Evolutionary conservation across 2,329 filamentous ascomycete genomes (phyloP), one percentile per base, ranked within the genome.

Genomic region (Atkinsonella hypoxylon): DNA sequence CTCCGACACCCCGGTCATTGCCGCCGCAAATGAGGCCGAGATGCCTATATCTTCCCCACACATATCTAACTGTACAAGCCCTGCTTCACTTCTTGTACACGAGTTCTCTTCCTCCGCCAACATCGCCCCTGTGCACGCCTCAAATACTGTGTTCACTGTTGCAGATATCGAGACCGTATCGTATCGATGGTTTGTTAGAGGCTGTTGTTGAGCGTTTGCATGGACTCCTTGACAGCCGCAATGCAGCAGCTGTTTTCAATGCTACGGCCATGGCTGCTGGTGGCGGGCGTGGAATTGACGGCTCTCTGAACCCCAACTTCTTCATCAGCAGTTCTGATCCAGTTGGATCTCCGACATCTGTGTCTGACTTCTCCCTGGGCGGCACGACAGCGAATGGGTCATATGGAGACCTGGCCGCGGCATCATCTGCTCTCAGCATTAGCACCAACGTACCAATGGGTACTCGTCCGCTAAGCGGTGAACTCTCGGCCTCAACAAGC

Each of bases 241-340:
- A 97, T 58, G 91, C 93, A 0, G 93, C 93, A 0, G 93, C 93
- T 6, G 90, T 98, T 0, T 98, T 98, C 74, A 98, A 98, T 57
- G 93, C 93, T 0, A 93, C 91, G 0, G 93, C 93, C 49, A 97
- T 97, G 93, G 93, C 90, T 0, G 93, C 93, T 1, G 93, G 93
- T 11, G 90, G 93, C 26, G 93, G 93, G 0, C 81, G 89, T 45
- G 87, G 87, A 45, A 87, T 91, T 30, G 83, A 85, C 49, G 87
- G 76, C 38, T 74, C 71, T 1, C 67, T 82, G 31, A 81, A 82
- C 58, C 81, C 81, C 51, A 82, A 82, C 60, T 81, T 76, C 63
- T 81, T 78, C 58, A 73, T 79, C 6, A 68, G 74, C 7, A 70
- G 71, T 59, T 58, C 72, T 22, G 75, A 77, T 36, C 66, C 65